Evolutionary conservation across 805 yeast genomes (phyloP).

Genomic region (Komagataella phaffii): DNA sequence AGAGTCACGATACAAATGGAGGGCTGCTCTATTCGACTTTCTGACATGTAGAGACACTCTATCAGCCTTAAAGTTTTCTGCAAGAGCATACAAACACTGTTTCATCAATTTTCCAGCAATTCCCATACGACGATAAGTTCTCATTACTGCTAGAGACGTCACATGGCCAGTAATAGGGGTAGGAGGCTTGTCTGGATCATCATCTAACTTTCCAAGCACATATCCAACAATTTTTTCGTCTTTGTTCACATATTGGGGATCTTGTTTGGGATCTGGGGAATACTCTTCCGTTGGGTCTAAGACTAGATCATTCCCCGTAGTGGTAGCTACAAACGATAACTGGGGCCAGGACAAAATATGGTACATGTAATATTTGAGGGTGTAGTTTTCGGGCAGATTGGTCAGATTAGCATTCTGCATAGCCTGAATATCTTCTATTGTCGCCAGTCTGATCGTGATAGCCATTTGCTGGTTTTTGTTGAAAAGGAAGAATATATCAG

Average conservation of each 20-base stretch:
- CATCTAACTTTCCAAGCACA: slow-evolving; percentile 93
- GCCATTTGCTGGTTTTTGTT: slow-evolving; percentile 34
- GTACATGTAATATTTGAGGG: slow-evolving; percentile 84
- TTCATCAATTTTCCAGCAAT: slow-evolving; percentile 86
- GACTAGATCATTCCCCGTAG: slow-evolving; percentile 36
- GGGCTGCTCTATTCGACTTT: slow-evolving; percentile 85
- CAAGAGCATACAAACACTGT: slow-evolving; percentile 60
- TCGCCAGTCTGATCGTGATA: slow-evolving; percentile 80
- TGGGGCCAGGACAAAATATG: slow-evolving; percentile 96
- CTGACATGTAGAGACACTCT: slow-evolving; percentile 89
- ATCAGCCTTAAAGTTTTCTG: slow-evolving; percentile 70
- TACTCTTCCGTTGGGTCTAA: slow-evolving; percentile 10
- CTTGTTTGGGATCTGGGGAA: slow-evolving; percentile 9
- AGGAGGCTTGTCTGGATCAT: slow-evolving; percentile 67
- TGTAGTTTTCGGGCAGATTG: slow-evolving; percentile 90
- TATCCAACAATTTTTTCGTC: slow-evolving; percentile 90
- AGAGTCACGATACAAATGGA: slow-evolving; percentile 81
- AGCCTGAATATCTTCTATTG: slow-evolving; percentile 75
- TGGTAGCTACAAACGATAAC: slow-evolving; percentile 89
- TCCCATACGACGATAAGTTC: slow-evolving; percentile 92
- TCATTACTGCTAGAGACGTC: slow-evolving; percentile 87
- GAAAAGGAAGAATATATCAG: background rate
- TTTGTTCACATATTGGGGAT: slow-evolving; percentile 39
- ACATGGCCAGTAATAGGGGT: slow-evolving; percentile 82
- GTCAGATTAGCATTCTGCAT: slow-evolving; percentile 92